These are phyloP conservation scores for Neophaeococcomyces mojaviensis DNA, from an alignment of 2,329 filamentous ascomycete genomes.

Conservation along the genomic window DNA sequence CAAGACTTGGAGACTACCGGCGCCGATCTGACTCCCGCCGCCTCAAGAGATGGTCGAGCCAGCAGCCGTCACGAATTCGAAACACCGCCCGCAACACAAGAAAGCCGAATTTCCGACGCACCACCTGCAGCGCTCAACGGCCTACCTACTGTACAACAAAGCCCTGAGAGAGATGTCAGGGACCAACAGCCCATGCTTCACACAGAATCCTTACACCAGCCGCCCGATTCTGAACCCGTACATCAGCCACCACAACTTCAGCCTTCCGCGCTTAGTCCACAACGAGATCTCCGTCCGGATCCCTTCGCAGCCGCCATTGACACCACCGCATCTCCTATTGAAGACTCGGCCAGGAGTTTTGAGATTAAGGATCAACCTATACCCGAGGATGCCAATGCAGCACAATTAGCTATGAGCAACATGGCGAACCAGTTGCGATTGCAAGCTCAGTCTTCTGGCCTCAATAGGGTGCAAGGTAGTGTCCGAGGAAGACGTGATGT, in stretches of 20 bases:
- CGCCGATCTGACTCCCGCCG: conserved; percentile 21
- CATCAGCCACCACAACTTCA: conserved; percentile 2
- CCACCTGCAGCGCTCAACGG: conserved; percentile 1
- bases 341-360: conserved; percentile 39
- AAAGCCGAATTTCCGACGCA: conserved; percentile 2
- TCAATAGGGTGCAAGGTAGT: conserved; percentile 65
- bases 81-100: conserved; percentile 4
- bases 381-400: conserved; percentile 42
- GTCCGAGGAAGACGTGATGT: conserved; percentile 83
- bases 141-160: background rate
- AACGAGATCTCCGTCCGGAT: conserved; percentile 5
- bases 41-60: conserved; percentile 13
- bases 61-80: conserved; percentile 6
- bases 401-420: conserved; percentile 41
- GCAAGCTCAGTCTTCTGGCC: conserved; percentile 42
- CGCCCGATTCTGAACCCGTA: conserved; percentile 7
- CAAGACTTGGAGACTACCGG: conserved; percentile 24
- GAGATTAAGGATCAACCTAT: conserved; percentile 44
- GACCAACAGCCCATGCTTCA: conserved; percentile 3
- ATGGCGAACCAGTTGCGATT: conserved; percentile 43
- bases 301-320: conserved; percentile 7
- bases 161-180: background rate
- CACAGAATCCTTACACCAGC: conserved; percentile 10
- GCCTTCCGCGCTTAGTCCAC: background rate
- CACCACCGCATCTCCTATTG: conserved; percentile 17